Base-by-base conservation (phyloP, 768 basidiomycete genomes). In the Chalciporus piperatus region DNA sequence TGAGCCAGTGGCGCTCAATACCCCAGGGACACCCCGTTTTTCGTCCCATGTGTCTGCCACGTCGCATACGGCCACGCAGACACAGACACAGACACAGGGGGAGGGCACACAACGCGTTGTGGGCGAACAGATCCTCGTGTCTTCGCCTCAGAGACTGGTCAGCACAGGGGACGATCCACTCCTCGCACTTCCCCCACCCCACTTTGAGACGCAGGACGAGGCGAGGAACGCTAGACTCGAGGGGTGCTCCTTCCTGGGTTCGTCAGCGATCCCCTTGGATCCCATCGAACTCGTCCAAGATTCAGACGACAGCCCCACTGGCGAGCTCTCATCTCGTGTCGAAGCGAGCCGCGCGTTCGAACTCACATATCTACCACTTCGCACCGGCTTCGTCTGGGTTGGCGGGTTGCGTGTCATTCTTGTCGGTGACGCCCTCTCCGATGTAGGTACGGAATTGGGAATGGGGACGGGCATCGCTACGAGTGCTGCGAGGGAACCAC, bases 371-470 rank as follows among this genome's bases (percentile, higher is more conserved):
- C 46, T 89, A 35, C 78, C 87, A 1, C 64, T 78, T 17, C 72
- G 68, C 42, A 74, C 70, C 6, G 91, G 91, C 0, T 87, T 87
- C 62, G 69, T 73, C 22, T 72, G 72, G 3, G 75, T 85, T 16
- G 89, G 90, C 16, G 89, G 90, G 1, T 63, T 92, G 51, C 78
- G 89, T n/a, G 72, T 89, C 25, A 58, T 92, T 23, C 69, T 90
- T 23, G 56, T 87, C 1, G 78, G 78, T 30, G 87, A 90, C 60
- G 70, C 72, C 46, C 57, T 76, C 50, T 61, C 73, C 19, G 74
- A 76, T 14, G 57, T 70, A 25, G 73, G 74, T 22, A 57, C 51
- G 17, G 63, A 65, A n/a, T 55, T 39, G 7, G 61, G 30, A 5
- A 3, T 39, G 7, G 61, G 30, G 27, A 3, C 27, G 27, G 35